Conservation (phyloP, 1,139 yeast species). For the Zygosaccharomyces pseudobailii region DNA sequence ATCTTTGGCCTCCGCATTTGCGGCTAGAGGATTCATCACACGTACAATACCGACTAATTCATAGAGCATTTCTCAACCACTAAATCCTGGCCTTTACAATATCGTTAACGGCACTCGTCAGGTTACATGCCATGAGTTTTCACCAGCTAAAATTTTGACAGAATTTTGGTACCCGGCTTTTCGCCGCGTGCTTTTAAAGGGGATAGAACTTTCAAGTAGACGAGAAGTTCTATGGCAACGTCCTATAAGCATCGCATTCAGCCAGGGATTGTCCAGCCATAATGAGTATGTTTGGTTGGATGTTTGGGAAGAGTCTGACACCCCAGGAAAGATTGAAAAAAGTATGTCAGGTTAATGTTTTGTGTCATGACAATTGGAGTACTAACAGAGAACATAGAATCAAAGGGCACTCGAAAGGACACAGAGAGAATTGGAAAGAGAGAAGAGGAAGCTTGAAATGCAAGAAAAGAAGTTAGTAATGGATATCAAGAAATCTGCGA, state of each 20-base stretch:
- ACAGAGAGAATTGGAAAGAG: conserved; percentile 87
- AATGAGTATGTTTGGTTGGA: conserved; percentile 83
- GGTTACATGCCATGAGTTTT: too few relatives aligned
- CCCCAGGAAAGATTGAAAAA: conserved; percentile 93
- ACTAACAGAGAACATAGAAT: conserved; percentile 40
- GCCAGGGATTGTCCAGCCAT: not conserved
- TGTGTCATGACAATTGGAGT: not conserved
- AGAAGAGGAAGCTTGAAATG: conserved; percentile 73
- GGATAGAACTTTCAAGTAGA: not conserved
- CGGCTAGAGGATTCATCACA: conserved; percentile 52
- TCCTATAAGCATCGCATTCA: not conserved
- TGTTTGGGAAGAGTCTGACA: conserved; percentile 86
- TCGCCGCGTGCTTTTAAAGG: not conserved
- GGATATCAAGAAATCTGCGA: conserved; percentile 89
- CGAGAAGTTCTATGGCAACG: not conserved
- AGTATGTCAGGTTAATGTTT: conserved; percentile 28
- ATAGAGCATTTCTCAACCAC: conserved; percentile 61
- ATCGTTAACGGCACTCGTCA: not conserved
- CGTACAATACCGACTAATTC: conserved; percentile 90
- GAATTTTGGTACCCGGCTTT: not conserved
- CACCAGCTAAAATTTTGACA: not conserved
- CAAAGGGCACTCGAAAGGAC: conserved; percentile 93
- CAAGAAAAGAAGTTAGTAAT: conserved; percentile 84
- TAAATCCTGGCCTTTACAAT: not conserved
- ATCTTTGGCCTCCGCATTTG: conserved; percentile 60